Evolutionary conservation across 1,284 basidiomycete genomes (phyloP), one percentile per base, ranked within the genome.

Genomic region (Tilletia setariae): DNA sequence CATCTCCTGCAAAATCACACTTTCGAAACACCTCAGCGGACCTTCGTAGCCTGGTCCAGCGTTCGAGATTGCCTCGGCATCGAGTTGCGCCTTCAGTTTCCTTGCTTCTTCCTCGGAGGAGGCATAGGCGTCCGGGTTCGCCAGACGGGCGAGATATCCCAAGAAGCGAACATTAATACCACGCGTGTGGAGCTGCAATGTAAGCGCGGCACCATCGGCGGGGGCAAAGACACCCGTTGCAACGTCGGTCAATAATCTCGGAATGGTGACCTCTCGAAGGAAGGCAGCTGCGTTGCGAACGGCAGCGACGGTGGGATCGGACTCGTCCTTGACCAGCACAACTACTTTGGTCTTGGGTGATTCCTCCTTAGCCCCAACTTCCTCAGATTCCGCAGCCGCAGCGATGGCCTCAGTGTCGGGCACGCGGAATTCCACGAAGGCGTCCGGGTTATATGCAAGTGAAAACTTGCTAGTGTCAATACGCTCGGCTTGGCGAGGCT

Each of bases 131-230:
- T 61, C 35, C 51, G 85, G 80, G 56, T 83, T 80, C 19, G 82
- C 72, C 42, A 82, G 74, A 56, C 74, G 73, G 21, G 80, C 83
- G 32, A 86, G 77, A 46, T 83, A 76, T 64, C 87, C 87, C 44
- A 87, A 84, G 82, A 87, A 87, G n/a, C 87, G 84, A 76, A 87
- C 85, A 83, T 87, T 88, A 84, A 88, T 86, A 78, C 87, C 87
- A 56, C 85, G 83, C 32, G 81, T 77, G 79, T 88, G 87, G 73
- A 88, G 79, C 69, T 84, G 80, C 73, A 83, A 83, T 61, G 85
- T 84, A 65, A 88, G 82, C 40, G 84, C 82, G 47, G 78, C 73
- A 46, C 87, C 87, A 72, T 88, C 87, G 67, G 85, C 80, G 43
- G 84, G 83, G 9, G 83, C 80, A 35, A 84, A 82, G 64, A 84